Evolutionary conservation across 495 filamentous ascomycete species (phyloP).

Genomic region (Talaromyces ruber): DNA sequence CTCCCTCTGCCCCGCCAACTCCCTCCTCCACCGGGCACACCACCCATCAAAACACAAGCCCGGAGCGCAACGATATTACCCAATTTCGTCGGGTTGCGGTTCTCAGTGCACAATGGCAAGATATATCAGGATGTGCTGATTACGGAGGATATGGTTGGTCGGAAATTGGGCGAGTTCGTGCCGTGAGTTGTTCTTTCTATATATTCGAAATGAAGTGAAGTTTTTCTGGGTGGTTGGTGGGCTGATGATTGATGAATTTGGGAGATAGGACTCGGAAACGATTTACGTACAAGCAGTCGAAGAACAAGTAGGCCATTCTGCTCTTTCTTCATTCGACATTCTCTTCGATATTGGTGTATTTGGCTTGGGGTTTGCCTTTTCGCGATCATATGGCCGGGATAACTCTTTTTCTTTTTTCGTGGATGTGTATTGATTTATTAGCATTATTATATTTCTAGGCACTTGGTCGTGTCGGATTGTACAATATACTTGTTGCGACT

Average conservation of each 20-base stretch:
- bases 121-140: slow-evolving; percentile 79
- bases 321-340: slow-evolving; percentile 10
- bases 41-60: slow-evolving; percentile 81
- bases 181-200: slow-evolving; percentile 50
- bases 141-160: slow-evolving; percentile 97
- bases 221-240: neutral
- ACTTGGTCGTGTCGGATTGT: slow-evolving; percentile 9
- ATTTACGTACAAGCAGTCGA: slow-evolving; percentile 72
- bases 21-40: slow-evolving; percentile 49
- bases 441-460: neutral
- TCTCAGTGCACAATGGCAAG: slow-evolving; percentile 95
- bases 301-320: slow-evolving; percentile 51
- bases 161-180: slow-evolving; percentile 94
- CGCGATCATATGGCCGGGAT: neutral
- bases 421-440: neutral
- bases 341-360: slow-evolving; percentile 5
- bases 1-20: slow-evolving; percentile 34
- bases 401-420: neutral
- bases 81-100: slow-evolving; percentile 88
- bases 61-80: slow-evolving; percentile 90
- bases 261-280: slow-evolving; percentile 71
- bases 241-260: neutral
- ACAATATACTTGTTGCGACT: neutral
- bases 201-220: neutral
- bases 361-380: neutral